Evolutionary conservation across 1,139 yeast species (phyloP), one percentile per base, ranked within the genome.

Genomic region (Blastobotrys serpentis): DNA sequence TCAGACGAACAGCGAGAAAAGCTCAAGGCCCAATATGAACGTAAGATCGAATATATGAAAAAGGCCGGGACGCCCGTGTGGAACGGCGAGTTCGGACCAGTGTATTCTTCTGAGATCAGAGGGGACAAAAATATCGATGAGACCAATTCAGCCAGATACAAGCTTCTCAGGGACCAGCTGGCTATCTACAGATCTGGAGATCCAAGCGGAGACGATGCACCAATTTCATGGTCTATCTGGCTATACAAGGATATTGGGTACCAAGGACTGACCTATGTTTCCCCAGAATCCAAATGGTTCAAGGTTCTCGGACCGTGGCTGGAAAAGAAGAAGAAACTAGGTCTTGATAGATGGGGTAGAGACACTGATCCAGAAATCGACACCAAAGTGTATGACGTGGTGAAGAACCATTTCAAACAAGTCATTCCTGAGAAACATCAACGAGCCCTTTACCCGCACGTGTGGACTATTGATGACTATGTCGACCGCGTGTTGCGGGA

Each of bases 11-110:
- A 55, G 45, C 71, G 69, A 56, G 42, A 56, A 34, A 70, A 69
- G 55, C 55, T 74, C 46, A 58, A 62, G 50, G 51, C 49, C 21
- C 74, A 68, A 52, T 74, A 71, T 56, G 63, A 67, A 42, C 60
- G 77, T 44, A 74, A 74, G 56, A 59, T 74, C 49, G 71, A 72
- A 54, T 72, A 68, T 58, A 72, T 72, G 74, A 70, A 25, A 42
- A 29, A 54, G 53, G 42, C 46, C 39, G 59, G 66, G 16, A 75
- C 73, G 3, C 77, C 78, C 2, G 77, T 74, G n/a, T 74, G 78
- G 78, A 74, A 74, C 54, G 78, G 78, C 14, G 78, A 74, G 58
- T 74, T 73, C 55, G 78, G 78, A 16, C 78, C 78, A 2, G 78
- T 74, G 18, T 74, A 74, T 56, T 72, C 75, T 8, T 65, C 72